These are phyloP conservation scores for Tarenaya hassleriana DNA, from an alignment of 345 rosid species.

Conservation along the genomic window DNA sequence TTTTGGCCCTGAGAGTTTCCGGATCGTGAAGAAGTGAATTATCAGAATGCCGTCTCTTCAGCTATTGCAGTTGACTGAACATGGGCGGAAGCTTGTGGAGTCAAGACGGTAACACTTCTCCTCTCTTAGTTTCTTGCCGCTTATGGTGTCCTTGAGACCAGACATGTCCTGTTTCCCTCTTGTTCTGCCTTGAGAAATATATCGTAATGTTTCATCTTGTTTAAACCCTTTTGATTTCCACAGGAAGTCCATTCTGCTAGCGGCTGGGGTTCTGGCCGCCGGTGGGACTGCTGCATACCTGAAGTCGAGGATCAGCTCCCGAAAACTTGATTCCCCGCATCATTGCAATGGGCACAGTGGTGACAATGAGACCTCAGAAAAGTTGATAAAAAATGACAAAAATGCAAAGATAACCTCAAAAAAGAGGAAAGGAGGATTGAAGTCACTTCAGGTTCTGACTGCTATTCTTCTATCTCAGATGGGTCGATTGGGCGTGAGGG, in stretches of 20 bases:
- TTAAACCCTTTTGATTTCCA: background rate
- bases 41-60: slow-evolving; percentile 83
- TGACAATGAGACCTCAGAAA: slow-evolving; percentile 35
- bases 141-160: background rate
- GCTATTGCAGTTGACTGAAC: slow-evolving; percentile 80
- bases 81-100: slow-evolving; percentile 69
- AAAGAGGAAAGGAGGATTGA: slow-evolving; percentile 69
- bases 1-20: slow-evolving; percentile 22
- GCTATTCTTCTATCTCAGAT: slow-evolving; percentile 72
- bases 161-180: background rate
- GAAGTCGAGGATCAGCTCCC: slow-evolving; percentile 43
- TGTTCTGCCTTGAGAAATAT: background rate
- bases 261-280: slow-evolving; percentile 72
- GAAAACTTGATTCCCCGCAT: slow-evolving; percentile 34
- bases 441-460: slow-evolving; percentile 71
- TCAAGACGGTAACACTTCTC: slow-evolving; percentile 58
- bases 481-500: slow-evolving; percentile 83
- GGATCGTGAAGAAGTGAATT: slow-evolving; percentile 1
- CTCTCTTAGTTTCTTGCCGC: background rate
- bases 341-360: slow-evolving; percentile 45
- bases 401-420: slow-evolving; percentile 32
- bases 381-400: slow-evolving; percentile 26
- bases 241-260: slow-evolving; percentile 79
- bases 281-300: slow-evolving; percentile 84
- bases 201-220: background rate